Percentiles rank a stretch among this genome's conserved stretches.
phyloP scores from a whole-genome alignment of 306 rosid species.

The Cucumis sativus region DNA sequence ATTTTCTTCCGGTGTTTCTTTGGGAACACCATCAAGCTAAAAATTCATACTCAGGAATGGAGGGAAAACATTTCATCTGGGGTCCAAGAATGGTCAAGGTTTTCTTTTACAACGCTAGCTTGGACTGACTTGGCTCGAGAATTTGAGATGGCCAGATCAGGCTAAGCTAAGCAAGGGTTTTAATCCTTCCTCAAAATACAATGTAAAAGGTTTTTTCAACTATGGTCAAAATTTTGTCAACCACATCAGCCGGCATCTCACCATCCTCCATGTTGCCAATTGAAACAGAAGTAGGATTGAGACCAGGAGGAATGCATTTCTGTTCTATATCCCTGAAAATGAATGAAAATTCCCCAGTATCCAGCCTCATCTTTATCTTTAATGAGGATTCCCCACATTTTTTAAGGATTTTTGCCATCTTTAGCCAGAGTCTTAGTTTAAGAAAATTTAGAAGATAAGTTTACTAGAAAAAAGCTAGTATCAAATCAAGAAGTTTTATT shows the following conservation, averaged over 20 bases:
- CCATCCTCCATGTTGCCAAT: not conserved
- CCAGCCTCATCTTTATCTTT: not conserved
- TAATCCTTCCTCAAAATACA: not conserved
- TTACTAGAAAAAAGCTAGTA: not conserved
- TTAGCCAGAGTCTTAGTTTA: not conserved
- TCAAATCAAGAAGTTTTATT: not conserved
- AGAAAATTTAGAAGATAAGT: not conserved
- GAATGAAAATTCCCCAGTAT: not conserved
- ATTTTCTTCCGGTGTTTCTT: not conserved
- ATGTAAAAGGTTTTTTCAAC: not conserved
- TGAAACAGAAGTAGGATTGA: not conserved
- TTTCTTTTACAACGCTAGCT: not conserved
- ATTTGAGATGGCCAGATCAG: not conserved
- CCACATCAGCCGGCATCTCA: not conserved
- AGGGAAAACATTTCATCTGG: not conserved
- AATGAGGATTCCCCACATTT: not conserved
- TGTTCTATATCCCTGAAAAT: not conserved
- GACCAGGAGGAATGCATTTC: not conserved
- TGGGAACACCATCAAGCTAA: not conserved
- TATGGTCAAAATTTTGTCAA: not conserved
- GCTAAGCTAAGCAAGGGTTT: not conserved
- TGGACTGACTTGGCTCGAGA: not conserved
- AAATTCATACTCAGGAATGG: not conserved
- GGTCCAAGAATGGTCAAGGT: not conserved
- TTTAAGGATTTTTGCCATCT: not conserved